These are phyloP conservation scores for Helotiales sp. DNA, from an alignment of 2,329 filamentous ascomycete genomes.

Conservation along the genomic window DNA sequence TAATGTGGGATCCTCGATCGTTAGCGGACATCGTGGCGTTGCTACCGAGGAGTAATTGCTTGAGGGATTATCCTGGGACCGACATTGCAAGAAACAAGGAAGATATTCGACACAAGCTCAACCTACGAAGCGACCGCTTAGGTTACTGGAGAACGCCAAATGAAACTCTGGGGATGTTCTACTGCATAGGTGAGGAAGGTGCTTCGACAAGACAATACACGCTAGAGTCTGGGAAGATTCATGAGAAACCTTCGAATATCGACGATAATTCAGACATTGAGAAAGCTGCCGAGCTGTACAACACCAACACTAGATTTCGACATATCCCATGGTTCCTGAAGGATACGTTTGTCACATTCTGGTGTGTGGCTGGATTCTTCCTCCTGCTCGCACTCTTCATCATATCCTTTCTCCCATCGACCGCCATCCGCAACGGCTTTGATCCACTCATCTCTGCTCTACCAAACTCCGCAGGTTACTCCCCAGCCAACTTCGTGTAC, in stretches of 20 bases:
- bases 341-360: conserved; percentile 63
- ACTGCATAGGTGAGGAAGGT: conserved; percentile 71
- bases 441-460: conserved; percentile 63
- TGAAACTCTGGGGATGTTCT: conserved; percentile 66
- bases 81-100: conserved; percentile 57
- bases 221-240: conserved; percentile 46
- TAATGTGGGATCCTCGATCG: conserved; percentile 83
- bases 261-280: conserved; percentile 25
- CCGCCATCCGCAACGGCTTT: conserved; percentile 69
- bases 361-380: conserved; percentile 58
- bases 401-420: conserved; percentile 74
- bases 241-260: conserved; percentile 37
- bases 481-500: conserved; percentile 85
- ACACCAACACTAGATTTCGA: conserved; percentile 52
- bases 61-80: conserved; percentile 69
- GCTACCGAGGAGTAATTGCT: conserved; percentile 76
- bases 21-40: conserved; percentile 80
- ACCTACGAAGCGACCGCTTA: conserved; percentile 66
- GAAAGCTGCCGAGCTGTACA: conserved; percentile 24
- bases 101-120: conserved; percentile 54
- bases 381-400: conserved; percentile 71
- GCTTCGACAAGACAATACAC: conserved; percentile 50
- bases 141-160: conserved; percentile 81
- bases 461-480: conserved; percentile 68
- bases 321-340: conserved; percentile 79